Conservation (phyloP, 768 basidiomycete species). For the Leccinum imitatum region DNA sequence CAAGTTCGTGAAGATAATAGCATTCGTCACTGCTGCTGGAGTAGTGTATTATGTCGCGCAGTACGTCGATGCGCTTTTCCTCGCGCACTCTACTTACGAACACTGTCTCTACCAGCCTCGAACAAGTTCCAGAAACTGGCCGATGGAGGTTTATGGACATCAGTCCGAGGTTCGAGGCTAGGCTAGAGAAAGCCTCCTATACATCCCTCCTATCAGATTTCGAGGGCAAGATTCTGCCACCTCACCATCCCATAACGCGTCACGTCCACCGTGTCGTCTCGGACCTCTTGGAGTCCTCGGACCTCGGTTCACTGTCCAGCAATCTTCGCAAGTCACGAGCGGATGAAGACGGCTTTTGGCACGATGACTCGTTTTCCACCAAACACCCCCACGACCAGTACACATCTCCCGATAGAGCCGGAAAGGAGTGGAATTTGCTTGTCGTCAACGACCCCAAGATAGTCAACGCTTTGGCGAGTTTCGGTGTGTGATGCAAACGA, state of each 20-base stretch:
- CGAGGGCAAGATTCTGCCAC: constrained; percentile 55
- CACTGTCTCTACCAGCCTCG: constrained; percentile 50
- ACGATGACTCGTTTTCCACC: constrained; percentile 20
- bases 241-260: constrained; percentile 59
- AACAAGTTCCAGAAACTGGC: constrained; percentile 84
- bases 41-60: constrained; percentile 31
- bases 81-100: neutral
- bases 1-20: constrained; percentile 14
- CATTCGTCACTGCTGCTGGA: constrained; percentile 21
- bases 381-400: constrained; percentile 1
- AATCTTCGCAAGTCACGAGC: constrained; percentile 3
- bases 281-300: constrained; percentile 66
- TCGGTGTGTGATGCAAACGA: constrained; percentile 42
- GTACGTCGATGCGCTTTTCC: constrained; percentile 15
- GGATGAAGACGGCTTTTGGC: constrained; percentile 23
- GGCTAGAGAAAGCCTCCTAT: constrained; percentile 44
- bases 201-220: constrained; percentile 52
- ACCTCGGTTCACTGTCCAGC: constrained; percentile 59
- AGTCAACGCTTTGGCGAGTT: constrained; percentile 77
- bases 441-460: constrained; percentile 72
- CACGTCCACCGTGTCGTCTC: constrained; percentile 71
- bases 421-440: constrained; percentile 62
- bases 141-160: constrained; percentile 88
- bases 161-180: constrained; percentile 53
- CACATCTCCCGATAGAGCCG: constrained; percentile 19